These are phyloP conservation scores for Henckelia pumila DNA, from an alignment of 257 asterid genomes.

Conservation along the genomic window DNA sequence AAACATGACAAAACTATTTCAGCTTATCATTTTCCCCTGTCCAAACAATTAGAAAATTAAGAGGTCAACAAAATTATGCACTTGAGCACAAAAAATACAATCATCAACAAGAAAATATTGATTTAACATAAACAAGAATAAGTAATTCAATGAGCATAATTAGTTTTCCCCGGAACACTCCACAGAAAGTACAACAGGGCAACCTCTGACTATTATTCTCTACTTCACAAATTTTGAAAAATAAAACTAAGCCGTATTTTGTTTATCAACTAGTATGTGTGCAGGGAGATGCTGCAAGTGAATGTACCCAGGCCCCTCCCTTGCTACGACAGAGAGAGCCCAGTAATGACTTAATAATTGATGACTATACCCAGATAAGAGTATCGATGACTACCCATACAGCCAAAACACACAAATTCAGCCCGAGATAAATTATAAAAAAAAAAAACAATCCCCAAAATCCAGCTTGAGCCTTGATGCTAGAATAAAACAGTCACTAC, in stretches of 20 bases:
- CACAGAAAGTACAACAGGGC: constrained; percentile 1
- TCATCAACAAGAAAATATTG: too few relatives aligned
- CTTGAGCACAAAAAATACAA: background rate
- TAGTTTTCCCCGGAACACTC: background rate
- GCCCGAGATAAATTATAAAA: background rate
- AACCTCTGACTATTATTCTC: background rate
- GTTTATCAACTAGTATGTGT: background rate
- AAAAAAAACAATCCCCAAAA: background rate
- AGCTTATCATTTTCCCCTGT: constrained; percentile 13
- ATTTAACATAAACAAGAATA: too few relatives aligned
- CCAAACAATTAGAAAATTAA: constrained; percentile 6
- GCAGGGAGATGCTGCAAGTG: background rate
- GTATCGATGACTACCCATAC: background rate
- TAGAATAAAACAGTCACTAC: background rate
- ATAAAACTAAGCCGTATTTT: background rate
- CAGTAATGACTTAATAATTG: background rate
- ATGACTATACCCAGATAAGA: background rate
- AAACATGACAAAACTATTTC: background rate
- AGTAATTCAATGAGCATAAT: background rate
- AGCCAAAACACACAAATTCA: background rate
- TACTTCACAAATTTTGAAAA: background rate
- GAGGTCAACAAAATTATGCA: constrained; percentile 7
- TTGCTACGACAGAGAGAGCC: background rate
- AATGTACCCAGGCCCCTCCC: background rate
- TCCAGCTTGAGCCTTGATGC: background rate